phyloP scores from a whole-genome alignment of 176 grass and related monocot genomes.

The Guadua angustifolia region DNA sequence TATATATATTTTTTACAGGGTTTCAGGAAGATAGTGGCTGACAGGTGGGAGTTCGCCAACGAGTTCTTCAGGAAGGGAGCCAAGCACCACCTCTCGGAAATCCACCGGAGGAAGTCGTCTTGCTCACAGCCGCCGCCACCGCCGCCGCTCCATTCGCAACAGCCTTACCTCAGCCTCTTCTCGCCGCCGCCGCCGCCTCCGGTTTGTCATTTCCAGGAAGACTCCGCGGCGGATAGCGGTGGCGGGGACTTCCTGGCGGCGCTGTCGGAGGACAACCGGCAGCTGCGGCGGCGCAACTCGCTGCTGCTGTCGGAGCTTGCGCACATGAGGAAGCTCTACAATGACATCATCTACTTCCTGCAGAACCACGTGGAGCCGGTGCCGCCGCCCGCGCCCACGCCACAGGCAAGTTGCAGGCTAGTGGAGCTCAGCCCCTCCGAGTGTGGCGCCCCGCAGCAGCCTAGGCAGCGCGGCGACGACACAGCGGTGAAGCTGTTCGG shows the following conservation, averaged over 20 bases:
- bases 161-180: constrained; percentile 48
- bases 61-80: constrained; percentile 78
- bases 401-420: constrained; percentile 30
- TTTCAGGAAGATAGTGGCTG: constrained; percentile 82
- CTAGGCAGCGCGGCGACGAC: neutral
- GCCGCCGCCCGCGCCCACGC: neutral
- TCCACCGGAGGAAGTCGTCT: constrained; percentile 73
- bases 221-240: neutral
- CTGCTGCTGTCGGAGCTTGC: constrained; percentile 71
- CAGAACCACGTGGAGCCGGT: constrained; percentile 68
- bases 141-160: constrained; percentile 18
- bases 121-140: constrained; percentile 35
- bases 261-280: constrained; percentile 73
- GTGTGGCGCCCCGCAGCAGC: neutral
- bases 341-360: constrained; percentile 78
- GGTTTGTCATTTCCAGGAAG: constrained; percentile 25
- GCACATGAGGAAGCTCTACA: constrained; percentile 83
- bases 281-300: constrained; percentile 73
- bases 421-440: constrained; percentile 40
- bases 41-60: constrained; percentile 90
- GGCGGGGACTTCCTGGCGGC: constrained; percentile 49
- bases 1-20: constrained; percentile 44
- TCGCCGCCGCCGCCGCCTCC: neutral
- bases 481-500: constrained; percentile 71
- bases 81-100: constrained; percentile 75